Conservation (phyloP, 805 yeast species). For the Kazachstania bromeliacearum region DNA sequence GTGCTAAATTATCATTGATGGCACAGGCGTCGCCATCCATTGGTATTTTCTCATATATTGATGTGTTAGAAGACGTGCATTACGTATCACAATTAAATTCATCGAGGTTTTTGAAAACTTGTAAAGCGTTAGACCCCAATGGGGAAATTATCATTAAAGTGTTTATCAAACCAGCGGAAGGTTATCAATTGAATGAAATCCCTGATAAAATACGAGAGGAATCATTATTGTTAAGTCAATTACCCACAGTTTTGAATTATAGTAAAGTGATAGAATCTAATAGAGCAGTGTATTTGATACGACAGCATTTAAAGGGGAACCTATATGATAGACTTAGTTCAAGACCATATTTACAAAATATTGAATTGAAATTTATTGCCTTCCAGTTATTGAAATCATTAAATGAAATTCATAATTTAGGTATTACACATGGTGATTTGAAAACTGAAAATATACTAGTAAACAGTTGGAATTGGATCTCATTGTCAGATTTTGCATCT, state of each 20-base stretch:
- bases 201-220: conserved; percentile 31
- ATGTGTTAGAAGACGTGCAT: conserved; percentile 65
- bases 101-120: conserved; percentile 77
- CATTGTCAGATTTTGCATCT: conserved; percentile 73
- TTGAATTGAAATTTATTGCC: conserved; percentile 77
- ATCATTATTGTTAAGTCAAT: conserved; percentile 33
- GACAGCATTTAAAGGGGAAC: conserved; percentile 72
- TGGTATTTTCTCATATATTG: conserved; percentile 82
- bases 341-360: conserved; percentile 73
- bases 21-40: conserved; percentile 90
- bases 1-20: conserved; percentile 72
- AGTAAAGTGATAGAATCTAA: conserved; percentile 73
- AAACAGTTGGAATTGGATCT: conserved; percentile 82
- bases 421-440: conserved; percentile 79
- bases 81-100: conserved; percentile 69
- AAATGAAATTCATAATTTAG: conserved; percentile 50
- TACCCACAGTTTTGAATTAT: conserved; percentile 63
- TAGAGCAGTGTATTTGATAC: conserved; percentile 80
- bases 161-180: conserved; percentile 58
- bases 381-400: conserved; percentile 68
- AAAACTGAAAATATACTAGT: conserved; percentile 83
- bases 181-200: conserved; percentile 15
- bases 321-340: conserved; percentile 81
- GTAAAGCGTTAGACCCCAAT: conserved; percentile 63
- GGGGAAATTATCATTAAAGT: conserved; percentile 74